phyloP scores from a whole-genome alignment of 1,284 basidiomycete genomes.

The Cerrena zonata region DNA sequence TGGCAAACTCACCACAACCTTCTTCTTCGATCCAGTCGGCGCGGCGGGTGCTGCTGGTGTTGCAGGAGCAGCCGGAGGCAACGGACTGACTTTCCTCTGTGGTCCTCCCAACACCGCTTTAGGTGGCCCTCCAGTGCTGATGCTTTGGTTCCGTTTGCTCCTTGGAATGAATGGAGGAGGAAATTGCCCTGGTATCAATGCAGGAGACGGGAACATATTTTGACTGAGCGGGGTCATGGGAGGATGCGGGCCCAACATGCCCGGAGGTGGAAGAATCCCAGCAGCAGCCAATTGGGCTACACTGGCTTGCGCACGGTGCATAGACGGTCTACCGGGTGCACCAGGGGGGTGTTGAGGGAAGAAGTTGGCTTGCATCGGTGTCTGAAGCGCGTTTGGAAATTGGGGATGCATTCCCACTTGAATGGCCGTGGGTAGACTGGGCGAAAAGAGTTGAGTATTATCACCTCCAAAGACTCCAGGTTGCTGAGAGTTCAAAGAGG shows the following conservation, averaged over 20 bases:
- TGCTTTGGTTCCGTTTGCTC: conserved; percentile 58
- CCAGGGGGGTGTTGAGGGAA: conserved; percentile 40
- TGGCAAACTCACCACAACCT: conserved; percentile 64
- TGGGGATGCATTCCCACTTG: conserved; percentile 55
- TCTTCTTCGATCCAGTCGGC: conserved; percentile 49
- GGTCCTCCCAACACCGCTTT: conserved; percentile 77
- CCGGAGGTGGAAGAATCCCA: conserved; percentile 50
- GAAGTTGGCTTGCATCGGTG: conserved; percentile 66
- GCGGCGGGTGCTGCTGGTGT: conserved; percentile 19
- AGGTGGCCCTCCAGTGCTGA: conserved; percentile 69
- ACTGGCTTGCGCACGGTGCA: conserved; percentile 51
- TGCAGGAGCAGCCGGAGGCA: conserved; percentile 37
- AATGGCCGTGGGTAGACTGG: conserved; percentile 55
- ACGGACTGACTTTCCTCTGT: conserved; percentile 63
- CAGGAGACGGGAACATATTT: conserved; percentile 29
- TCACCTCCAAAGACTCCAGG: conserved; percentile 24
- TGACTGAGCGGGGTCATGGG: conserved; percentile 58
- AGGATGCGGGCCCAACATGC: conserved; percentile 24
- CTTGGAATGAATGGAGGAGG: conserved; percentile 49
- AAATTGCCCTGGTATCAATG: conserved; percentile 17
- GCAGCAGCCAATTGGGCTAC: conserved; percentile 53
- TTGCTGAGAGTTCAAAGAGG: conserved; percentile 27
- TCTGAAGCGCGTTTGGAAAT: conserved; percentile 50
- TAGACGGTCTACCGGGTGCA: conserved; percentile 46
- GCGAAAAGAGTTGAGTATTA: conserved; percentile 50